Percentiles rank a stretch among this genome's conserved stretches.
These are phyloP conservation scores for Endoconidiophora polonica DNA, from an alignment of 2,329 filamentous ascomycete genomes.

Conservation along the genomic window DNA sequence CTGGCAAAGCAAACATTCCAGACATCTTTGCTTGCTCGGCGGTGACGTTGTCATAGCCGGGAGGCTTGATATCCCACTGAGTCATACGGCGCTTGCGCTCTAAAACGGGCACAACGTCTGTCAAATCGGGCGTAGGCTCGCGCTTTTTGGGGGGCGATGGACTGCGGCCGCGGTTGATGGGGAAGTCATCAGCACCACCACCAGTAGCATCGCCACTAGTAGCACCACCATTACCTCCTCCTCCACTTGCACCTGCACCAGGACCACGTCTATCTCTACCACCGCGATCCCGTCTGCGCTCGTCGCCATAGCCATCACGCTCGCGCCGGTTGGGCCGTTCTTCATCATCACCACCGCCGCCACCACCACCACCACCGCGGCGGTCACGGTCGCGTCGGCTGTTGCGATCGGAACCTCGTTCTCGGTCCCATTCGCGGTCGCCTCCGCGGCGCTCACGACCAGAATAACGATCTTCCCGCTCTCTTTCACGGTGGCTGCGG, in stretches of 20 bases:
- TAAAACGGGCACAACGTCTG: constrained; percentile 63
- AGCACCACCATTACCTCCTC: constrained; percentile 25
- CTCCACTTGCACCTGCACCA: constrained; percentile 18
- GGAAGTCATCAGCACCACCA: constrained; percentile 24
- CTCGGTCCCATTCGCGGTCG: constrained; percentile 64
- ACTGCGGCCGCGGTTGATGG: constrained; percentile 40
- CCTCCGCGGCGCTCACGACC: constrained; percentile 44
- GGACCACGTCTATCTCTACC: constrained; percentile 24
- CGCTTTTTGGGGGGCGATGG: constrained; percentile 73
- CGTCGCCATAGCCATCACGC: constrained; percentile 34
- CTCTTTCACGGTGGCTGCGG: constrained; percentile 78
- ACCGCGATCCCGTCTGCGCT: constrained; percentile 23
- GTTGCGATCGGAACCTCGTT: constrained; percentile 34
- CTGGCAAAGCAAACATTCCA: constrained; percentile 95
- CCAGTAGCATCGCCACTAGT: constrained; percentile 20
- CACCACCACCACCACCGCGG: constrained; percentile 28
- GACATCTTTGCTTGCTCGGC: constrained; percentile 97
- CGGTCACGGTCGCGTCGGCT: constrained; percentile 19
- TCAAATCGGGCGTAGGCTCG: constrained; percentile 90
- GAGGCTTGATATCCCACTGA: constrained; percentile 98
- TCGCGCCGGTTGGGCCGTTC: constrained; percentile 42
- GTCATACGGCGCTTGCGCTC: constrained; percentile 84
- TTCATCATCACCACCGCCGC: constrained; percentile 50
- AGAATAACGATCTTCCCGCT: constrained; percentile 82
- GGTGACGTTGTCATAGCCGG: constrained; percentile 94